Base-by-base conservation (phyloP, 208 protist species). In the Balamuthia mandrillaris region DNA sequence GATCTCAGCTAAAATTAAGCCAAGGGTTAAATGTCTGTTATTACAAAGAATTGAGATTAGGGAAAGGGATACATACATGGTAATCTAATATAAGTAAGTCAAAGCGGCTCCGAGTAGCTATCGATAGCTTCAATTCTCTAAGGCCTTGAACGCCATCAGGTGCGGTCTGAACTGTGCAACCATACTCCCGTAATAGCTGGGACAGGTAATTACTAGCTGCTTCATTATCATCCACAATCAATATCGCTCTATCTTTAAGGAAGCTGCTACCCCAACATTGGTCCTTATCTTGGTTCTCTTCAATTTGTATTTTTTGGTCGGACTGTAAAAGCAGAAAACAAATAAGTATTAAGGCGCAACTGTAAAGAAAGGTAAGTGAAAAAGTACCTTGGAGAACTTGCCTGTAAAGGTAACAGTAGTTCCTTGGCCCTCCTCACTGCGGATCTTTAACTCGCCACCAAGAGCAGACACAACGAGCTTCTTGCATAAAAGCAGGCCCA, bases 401-500 rank as follows among this genome's bases (percentile, higher is more conserved):
- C 10, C 70, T 3, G 42, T 56, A 45, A 79, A 79, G 24, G 29
- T 16, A 29, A 79, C 70, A 4, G 12, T 52, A 61, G 70, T 79
- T 10, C 70, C 70, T n/a, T 21, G 49, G 5, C 47, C 47, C 27
- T 27, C 44, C 47, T 79, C 29, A 45, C 41, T 56, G 7, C 56
- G 44, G 70, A 79, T 79, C 12, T 45, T 37, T 45, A 79, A 37
- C 10, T 79, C 18, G 47, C 70, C 70, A 4, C 56, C 5, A 24
- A 79, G 70, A 7, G 47, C 7, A 6, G 41, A 58, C 4, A 37
- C 7, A 6, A 79, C 70, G 31, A 79, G 5, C 47, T 58, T 79
- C n/a, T 58, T n/a, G 70, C 70, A 79, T 27, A 79, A 37, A 27
- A 58, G 56, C 6, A 79, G 70, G 45, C 70, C 70, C 9, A 79